A percentile compares a stretch with the other conserved stretches of the same genome.
phyloP scores from a whole-genome alignment of 768 basidiomycete species.

The Termitomyces sp. region DNA sequence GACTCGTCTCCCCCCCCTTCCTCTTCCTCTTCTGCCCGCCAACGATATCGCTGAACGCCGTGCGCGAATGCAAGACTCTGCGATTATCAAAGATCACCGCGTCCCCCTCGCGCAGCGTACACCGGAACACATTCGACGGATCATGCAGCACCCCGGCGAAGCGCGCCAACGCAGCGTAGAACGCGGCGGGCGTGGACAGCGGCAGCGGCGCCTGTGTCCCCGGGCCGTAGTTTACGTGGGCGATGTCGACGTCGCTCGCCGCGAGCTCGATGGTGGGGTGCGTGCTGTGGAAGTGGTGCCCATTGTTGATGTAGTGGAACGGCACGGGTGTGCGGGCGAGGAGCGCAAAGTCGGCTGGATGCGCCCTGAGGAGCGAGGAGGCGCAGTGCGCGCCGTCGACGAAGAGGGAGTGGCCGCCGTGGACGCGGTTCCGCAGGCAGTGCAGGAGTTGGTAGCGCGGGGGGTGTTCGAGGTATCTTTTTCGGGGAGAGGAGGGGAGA shows the following conservation, averaged over 20 bases:
- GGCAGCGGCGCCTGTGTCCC: constrained; percentile 87
- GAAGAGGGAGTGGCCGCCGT: constrained; percentile 83
- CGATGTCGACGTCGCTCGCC: too few relatives aligned
- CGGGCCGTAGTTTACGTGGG: constrained; percentile 87
- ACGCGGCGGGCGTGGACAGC: constrained; percentile 43
- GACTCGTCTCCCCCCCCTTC: constrained; percentile 45
- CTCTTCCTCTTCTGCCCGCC: constrained; percentile 36
- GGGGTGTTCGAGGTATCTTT: constrained; percentile 85
- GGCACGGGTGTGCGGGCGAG: constrained; percentile 62
- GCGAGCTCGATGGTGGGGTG: constrained; percentile 82
- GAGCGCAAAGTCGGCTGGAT: constrained; percentile 48
- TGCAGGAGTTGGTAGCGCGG: constrained; percentile 93
- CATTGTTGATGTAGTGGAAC: constrained; percentile 90
- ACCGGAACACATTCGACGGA: constrained; percentile 44
- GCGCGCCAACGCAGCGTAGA: constrained; percentile 56
- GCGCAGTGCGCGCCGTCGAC: constrained; percentile 76
- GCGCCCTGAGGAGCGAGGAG: constrained; percentile 33
- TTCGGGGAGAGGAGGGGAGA: too few relatives aligned
- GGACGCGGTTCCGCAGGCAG: constrained; percentile 78
- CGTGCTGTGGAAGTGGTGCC: constrained; percentile 70
- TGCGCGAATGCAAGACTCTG: constrained; percentile 82
- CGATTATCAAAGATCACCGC: constrained; percentile 91
- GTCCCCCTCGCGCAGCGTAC: constrained; percentile 81
- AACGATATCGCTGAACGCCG: constrained; percentile 58
- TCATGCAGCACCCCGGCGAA: constrained; percentile 60